These are phyloP conservation scores for Globisporangium orthogonon DNA, from an alignment of 352 stramenopile species.

Conservation along the genomic window DNA sequence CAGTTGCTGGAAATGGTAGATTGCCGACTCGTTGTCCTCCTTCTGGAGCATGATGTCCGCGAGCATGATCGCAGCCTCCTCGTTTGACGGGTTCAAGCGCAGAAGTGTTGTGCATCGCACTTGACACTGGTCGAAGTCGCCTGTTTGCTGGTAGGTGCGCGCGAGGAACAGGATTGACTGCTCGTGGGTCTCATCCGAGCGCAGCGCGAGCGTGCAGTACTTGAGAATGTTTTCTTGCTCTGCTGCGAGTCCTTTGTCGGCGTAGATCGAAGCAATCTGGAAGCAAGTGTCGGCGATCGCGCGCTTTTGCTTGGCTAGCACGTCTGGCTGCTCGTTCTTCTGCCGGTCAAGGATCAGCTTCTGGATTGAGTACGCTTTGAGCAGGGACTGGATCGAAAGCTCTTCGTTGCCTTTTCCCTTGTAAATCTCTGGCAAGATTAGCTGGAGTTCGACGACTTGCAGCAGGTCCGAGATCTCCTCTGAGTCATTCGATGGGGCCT, in stretches of 20 bases:
- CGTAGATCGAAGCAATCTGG: constrained; percentile 71
- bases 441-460: constrained; percentile 64
- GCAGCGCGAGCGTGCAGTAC: constrained; percentile 71
- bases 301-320: constrained; percentile 65
- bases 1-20: constrained; percentile 88
- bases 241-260: constrained; percentile 13
- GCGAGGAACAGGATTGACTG: constrained; percentile 82
- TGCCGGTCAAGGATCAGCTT: constrained; percentile 79
- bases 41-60: constrained; percentile 88
- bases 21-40: constrained; percentile 83
- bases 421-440: constrained; percentile 80
- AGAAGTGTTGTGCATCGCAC: constrained; percentile 77
- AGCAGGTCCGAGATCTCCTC: constrained; percentile 63
- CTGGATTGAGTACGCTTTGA: constrained; percentile 81
- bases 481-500: constrained; percentile 52
- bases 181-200: constrained; percentile 78
- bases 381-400: constrained; percentile 68
- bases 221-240: constrained; percentile 70
- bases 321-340: constrained; percentile 77
- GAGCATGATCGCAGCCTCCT: constrained; percentile 88
- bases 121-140: constrained; percentile 86
- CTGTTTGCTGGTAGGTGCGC: constrained; percentile 51
- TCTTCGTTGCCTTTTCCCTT: constrained; percentile 57
- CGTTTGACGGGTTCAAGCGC: constrained; percentile 69
- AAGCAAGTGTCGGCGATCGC: constrained; percentile 81